These are phyloP conservation scores for Casuarina equisetifolia DNA, from an alignment of 306 rosid genomes.

Conservation along the genomic window DNA sequence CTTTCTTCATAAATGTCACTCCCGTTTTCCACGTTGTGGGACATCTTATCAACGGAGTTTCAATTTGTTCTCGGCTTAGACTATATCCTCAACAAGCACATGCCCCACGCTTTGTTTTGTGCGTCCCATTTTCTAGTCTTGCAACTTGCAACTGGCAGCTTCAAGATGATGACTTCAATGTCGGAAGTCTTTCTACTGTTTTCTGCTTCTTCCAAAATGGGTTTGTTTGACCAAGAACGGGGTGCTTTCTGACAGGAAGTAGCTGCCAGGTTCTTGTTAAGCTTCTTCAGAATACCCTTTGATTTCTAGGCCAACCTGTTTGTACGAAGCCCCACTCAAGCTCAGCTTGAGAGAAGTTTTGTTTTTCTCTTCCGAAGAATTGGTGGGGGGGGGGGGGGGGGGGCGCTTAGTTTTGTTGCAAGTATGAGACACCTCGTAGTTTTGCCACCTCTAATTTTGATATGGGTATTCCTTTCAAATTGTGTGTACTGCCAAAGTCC, in stretches of 20 bases:
- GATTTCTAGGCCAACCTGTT: not conserved
- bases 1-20: not conserved
- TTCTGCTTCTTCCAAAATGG: not conserved
- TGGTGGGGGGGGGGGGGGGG: slow-evolving; percentile 36
- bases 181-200: not conserved
- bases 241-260: not conserved
- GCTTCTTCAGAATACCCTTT: slow-evolving; percentile 3
- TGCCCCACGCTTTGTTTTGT: not conserved
- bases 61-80: not conserved
- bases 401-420: slow-evolving; percentile 26
- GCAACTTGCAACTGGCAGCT: not conserved
- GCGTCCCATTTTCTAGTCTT: not conserved
- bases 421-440: slow-evolving; percentile 39
- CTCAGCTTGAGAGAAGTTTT: slow-evolving; percentile 24
- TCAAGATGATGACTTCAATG: not conserved
- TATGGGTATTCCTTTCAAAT: slow-evolving; percentile 50
- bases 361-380: slow-evolving; percentile 24
- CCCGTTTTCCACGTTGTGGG: not conserved
- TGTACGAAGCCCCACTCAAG: slow-evolving; percentile 12
- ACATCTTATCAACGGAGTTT: not conserved
- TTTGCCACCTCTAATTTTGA: slow-evolving; percentile 34
- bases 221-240: not conserved
- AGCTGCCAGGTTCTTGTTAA: not conserved
- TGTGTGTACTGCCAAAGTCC: slow-evolving; percentile 52
- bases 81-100: not conserved